Conservation (phyloP, 495 filamentous ascomycete genomes). For the Hypoxylon trugodes region DNA sequence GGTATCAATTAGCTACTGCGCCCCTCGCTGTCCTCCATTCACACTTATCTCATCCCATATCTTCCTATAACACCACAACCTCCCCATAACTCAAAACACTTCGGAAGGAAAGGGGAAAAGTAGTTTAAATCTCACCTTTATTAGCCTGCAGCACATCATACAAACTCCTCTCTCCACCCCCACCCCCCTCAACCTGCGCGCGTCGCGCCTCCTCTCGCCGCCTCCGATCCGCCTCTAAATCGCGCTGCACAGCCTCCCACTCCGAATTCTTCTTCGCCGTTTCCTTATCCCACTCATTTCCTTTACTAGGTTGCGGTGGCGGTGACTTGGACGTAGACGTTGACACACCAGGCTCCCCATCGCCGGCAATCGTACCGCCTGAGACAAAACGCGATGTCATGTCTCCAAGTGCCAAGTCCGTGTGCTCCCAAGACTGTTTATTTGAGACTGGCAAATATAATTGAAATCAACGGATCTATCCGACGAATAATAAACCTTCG, state of each 20-base stretch:
- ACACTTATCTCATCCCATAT: background rate
- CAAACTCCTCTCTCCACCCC: slow-evolving; percentile 69
- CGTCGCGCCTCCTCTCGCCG: slow-evolving; percentile 64
- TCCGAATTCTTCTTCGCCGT: slow-evolving; percentile 63
- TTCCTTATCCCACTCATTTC: slow-evolving; percentile 34
- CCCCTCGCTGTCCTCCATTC: background rate
- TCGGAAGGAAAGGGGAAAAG: background rate
- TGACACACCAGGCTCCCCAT: slow-evolving; percentile 14
- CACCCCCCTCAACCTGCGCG: slow-evolving; percentile 55
- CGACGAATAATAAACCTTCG: background rate
- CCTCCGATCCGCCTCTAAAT: slow-evolving; percentile 69
- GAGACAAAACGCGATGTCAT: slow-evolving; percentile 94
- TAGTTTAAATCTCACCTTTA: slow-evolving; percentile 75
- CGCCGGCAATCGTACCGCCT: slow-evolving; percentile 74
- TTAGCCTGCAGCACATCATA: slow-evolving; percentile 91
- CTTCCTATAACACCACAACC: background rate
- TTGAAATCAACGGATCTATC: too few relatives aligned
- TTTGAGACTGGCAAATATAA: too few relatives aligned
- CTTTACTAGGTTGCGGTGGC: slow-evolving; percentile 1
- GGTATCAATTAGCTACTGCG: background rate
- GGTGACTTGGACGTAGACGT: background rate
- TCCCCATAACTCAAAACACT: background rate
- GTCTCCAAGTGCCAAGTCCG: background rate
- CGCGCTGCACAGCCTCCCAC: slow-evolving; percentile 79
- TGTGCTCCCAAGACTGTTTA: too few relatives aligned